These are phyloP conservation scores for Craterostigma plantagineum DNA, from an alignment of 257 asterid genomes.

Conservation along the genomic window DNA sequence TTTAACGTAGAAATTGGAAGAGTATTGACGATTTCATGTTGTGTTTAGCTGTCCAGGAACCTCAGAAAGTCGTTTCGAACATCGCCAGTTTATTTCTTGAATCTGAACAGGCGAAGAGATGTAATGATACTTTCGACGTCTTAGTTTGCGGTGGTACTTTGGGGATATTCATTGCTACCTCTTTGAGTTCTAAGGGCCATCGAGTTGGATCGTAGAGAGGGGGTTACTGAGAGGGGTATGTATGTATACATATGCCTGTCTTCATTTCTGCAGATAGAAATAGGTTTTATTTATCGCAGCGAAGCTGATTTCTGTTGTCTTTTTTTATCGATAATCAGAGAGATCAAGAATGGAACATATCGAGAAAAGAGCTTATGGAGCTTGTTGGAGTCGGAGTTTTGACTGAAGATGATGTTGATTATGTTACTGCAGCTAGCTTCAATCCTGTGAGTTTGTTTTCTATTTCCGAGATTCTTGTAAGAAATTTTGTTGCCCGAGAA, in stretches of 20 bases:
- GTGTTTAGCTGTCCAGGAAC: conserved; percentile 44
- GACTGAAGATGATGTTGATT: conserved; percentile 56
- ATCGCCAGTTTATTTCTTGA: conserved; percentile 27
- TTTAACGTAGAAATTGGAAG: conserved; percentile 1
- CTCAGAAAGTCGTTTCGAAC: conserved; percentile 50
- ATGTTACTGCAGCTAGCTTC: conserved; percentile 44
- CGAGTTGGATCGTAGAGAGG: conserved; percentile 73
- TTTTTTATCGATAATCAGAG: conserved; percentile 35
- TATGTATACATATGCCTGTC: not conserved
- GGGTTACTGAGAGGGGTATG: conserved; percentile 67
- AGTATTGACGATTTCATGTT: conserved; percentile 8
- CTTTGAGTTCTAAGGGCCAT: conserved; percentile 66
- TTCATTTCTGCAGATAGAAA: not conserved
- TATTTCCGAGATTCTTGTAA: not conserved
- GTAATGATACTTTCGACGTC: conserved; percentile 42
- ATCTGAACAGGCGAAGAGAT: conserved; percentile 27
- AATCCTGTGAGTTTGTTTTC: conserved; percentile 51
- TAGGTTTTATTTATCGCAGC: not conserved
- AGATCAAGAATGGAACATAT: conserved; percentile 97
- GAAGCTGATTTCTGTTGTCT: conserved; percentile 9
- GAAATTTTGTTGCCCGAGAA: not conserved
- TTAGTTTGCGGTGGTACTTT: conserved; percentile 93
- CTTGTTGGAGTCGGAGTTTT: conserved; percentile 77
- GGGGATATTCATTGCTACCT: conserved; percentile 85
- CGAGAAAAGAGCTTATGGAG: conserved; percentile 82